These are phyloP conservation scores for Pharus latifolius DNA, from an alignment of 176 grass and related monocot species.

Conservation along the genomic window DNA sequence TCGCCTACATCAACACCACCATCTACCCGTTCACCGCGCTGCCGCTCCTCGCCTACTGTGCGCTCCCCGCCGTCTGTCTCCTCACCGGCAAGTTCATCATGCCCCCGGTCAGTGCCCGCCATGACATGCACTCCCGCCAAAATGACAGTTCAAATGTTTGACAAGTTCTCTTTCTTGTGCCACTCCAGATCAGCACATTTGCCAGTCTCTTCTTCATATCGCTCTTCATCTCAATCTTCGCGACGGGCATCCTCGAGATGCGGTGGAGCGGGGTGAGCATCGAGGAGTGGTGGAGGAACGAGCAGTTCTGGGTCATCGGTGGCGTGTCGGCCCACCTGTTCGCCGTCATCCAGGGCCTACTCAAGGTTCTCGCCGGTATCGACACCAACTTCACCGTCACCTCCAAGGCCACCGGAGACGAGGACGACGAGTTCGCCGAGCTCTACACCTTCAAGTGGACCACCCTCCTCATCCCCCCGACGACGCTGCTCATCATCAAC, in stretches of 20 bases:
- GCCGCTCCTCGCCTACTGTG: slow-evolving; percentile 88
- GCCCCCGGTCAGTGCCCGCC: slow-evolving; percentile 53
- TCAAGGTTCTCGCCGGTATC: slow-evolving; percentile 84
- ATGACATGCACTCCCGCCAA: neutral
- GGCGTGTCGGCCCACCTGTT: slow-evolving; percentile 90
- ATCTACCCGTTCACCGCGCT: slow-evolving; percentile 97
- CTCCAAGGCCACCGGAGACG: slow-evolving; percentile 73
- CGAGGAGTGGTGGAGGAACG: slow-evolving; percentile 99
- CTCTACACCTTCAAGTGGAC: slow-evolving; percentile 99
- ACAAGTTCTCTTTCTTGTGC: neutral
- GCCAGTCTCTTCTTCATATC: slow-evolving; percentile 97
- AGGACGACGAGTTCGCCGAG: slow-evolving; percentile 64
- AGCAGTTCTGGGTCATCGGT: slow-evolving; percentile 99
- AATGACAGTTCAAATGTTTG: neutral
- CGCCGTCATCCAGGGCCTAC: slow-evolving; percentile 89
- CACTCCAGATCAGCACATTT: slow-evolving; percentile 86
- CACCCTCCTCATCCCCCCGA: slow-evolving; percentile 87
- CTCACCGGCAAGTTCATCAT: slow-evolving; percentile 99
- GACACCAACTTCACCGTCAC: slow-evolving; percentile 98
- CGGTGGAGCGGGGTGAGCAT: slow-evolving; percentile 98
- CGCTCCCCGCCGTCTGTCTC: slow-evolving; percentile 87
- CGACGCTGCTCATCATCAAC: slow-evolving; percentile 84
- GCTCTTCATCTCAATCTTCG: slow-evolving; percentile 98
- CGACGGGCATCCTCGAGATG: slow-evolving; percentile 91
- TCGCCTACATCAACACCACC: slow-evolving; percentile 99